These are phyloP conservation scores for Ochetophila trinervis DNA, from an alignment of 306 rosid genomes.

Conservation along the genomic window DNA sequence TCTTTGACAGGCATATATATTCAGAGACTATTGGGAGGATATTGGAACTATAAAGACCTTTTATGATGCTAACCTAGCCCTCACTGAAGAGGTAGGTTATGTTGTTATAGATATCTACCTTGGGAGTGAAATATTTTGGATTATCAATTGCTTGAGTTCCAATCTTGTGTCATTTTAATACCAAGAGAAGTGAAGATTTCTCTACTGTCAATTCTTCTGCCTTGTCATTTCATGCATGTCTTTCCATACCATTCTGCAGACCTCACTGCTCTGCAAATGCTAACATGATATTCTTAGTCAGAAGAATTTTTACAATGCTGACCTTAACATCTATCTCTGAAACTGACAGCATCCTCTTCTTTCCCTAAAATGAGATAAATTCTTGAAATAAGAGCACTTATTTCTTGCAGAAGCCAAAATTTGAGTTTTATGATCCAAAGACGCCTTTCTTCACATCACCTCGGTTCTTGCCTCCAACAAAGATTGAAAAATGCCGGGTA, in stretches of 20 bases:
- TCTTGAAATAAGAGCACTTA: constrained; percentile 2
- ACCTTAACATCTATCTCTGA: background rate
- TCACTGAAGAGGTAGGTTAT: constrained; percentile 71
- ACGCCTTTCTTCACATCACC: constrained; percentile 91
- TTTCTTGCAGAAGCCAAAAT: constrained; percentile 54
- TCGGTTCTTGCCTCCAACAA: constrained; percentile 89
- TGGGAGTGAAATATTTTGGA: background rate
- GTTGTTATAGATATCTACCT: constrained; percentile 3
- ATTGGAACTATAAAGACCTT: constrained; percentile 82
- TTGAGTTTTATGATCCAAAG: constrained; percentile 81
- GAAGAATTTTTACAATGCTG: background rate
- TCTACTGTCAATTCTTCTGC: background rate
- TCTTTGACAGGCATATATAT: constrained; percentile 59
- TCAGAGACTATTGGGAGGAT: constrained; percentile 94
- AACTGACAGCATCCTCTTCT: background rate
- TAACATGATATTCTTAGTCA: background rate
- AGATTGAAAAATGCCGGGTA: constrained; percentile 83
- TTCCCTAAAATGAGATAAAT: constrained; percentile 24
- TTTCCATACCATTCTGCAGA: background rate
- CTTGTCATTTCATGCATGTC: background rate
- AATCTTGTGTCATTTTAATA: background rate
- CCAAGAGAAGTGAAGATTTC: background rate
- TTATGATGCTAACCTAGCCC: constrained; percentile 84
- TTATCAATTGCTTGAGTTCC: background rate
- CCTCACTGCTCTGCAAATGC: background rate